phyloP scores from a whole-genome alignment of 2,329 filamentous ascomycete species.

The Thelonectria blattea region DNA sequence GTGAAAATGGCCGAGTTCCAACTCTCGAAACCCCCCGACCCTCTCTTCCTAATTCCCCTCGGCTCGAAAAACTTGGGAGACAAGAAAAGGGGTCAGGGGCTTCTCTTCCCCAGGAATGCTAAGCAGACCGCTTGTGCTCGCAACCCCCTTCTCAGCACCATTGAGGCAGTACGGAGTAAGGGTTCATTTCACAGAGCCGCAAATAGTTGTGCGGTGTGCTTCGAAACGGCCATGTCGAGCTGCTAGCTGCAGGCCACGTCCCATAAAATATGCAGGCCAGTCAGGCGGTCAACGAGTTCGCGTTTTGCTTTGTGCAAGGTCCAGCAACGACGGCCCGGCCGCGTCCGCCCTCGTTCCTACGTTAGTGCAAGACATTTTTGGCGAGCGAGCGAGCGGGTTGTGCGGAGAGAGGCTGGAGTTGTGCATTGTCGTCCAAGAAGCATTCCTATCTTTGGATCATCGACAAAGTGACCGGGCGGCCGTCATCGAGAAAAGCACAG shows the following conservation, averaged over 20 bases:
- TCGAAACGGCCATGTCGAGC: constrained; percentile 24
- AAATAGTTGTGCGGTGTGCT: constrained; percentile 39
- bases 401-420: constrained; percentile 13
- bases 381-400: constrained; percentile 1
- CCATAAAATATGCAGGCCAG: constrained; percentile 42
- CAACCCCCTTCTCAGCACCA: constrained; percentile 32
- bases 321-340: constrained; percentile 13
- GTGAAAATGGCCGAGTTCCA: constrained; percentile 6
- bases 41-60: background rate
- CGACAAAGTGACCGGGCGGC: constrained; percentile 20
- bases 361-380: constrained; percentile 29
- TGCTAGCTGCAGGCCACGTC: constrained; percentile 37
- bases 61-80: background rate
- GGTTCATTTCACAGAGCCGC: constrained; percentile 38
- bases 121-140: constrained; percentile 24
- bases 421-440: constrained; percentile 16
- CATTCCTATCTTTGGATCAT: constrained; percentile 23
- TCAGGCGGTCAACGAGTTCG: constrained; percentile 39
- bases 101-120: background rate
- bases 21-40: constrained; percentile 6
- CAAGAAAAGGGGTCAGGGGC: constrained; percentile 30
- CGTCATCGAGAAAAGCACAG: constrained; percentile 31
- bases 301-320: constrained; percentile 31
- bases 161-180: constrained; percentile 35
- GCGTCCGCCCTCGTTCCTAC: constrained; percentile 25